Conservation (phyloP, 441 rosid genomes). For the Eutrema salsugineum region DNA sequence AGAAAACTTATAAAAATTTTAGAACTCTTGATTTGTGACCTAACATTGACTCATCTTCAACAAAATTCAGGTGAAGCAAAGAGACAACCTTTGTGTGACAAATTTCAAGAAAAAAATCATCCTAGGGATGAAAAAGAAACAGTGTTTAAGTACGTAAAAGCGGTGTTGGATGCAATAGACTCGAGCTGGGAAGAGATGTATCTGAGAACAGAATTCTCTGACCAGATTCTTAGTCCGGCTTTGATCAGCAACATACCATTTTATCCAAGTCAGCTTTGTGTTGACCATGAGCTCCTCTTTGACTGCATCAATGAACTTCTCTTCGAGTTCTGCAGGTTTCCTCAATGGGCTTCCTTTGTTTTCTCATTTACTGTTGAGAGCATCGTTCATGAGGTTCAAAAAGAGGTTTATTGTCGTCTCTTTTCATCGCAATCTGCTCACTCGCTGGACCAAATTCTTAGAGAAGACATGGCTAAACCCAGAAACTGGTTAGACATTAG, state of each 20-base stretch:
- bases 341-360: conserved; percentile 48
- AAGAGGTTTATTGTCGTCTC: conserved; percentile 63
- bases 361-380: conserved; percentile 5
- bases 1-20: neutral
- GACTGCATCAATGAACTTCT: conserved; percentile 80
- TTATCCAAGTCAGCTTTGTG: conserved; percentile 51
- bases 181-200: conserved; percentile 65
- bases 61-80: conserved; percentile 44
- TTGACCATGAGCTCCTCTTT: conserved; percentile 65
- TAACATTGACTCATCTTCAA: conserved; percentile 27
- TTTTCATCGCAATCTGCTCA: conserved; percentile 38
- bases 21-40: neutral
- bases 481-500: conserved; percentile 72
- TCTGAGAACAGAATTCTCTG: conserved; percentile 56
- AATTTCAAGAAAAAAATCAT: conserved; percentile 43
- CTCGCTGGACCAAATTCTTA: conserved; percentile 56
- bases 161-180: conserved; percentile 55
- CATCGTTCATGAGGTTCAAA: conserved; percentile 48
- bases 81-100: conserved; percentile 47
- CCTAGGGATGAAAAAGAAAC: conserved; percentile 37
- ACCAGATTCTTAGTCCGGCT: conserved; percentile 69
- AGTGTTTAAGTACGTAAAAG: conserved; percentile 48
- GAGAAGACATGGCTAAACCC: conserved; percentile 62
- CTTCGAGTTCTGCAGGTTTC: conserved; percentile 57
- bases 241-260: conserved; percentile 50